Evolutionary conservation across 2,329 filamentous ascomycete genomes (phyloP).

Genomic region (Curvularia hawaiiensis): DNA sequence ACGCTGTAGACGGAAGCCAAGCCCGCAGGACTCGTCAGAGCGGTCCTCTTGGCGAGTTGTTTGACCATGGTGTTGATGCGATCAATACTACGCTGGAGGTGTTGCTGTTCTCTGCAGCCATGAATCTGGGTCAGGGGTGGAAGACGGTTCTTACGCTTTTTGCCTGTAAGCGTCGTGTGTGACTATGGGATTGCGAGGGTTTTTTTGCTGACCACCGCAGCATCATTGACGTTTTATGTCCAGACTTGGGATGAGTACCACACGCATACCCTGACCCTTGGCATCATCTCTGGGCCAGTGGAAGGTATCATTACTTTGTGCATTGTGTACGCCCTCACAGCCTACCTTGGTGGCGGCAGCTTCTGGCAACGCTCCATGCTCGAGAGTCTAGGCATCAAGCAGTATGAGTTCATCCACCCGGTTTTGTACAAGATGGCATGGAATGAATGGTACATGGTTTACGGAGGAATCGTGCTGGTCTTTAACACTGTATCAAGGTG

Average conservation of each 20-base stretch:
- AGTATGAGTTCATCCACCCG: constrained; percentile 66
- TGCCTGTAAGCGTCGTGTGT: constrained; percentile 61
- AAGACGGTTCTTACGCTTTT: constrained; percentile 83
- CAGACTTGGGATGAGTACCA: constrained; percentile 99
- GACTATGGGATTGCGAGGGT: background rate
- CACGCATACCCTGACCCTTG: constrained; percentile 92
- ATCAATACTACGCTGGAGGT: constrained; percentile 95
- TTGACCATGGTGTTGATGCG: constrained; percentile 95
- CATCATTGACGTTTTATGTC: constrained; percentile 94
- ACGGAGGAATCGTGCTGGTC: constrained; percentile 79
- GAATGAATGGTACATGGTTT: constrained; percentile 90
- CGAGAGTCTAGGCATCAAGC: constrained; percentile 69
- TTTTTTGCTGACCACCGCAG: constrained; percentile 48
- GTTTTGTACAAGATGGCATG: constrained; percentile 78
- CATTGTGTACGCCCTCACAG: constrained; percentile 81
- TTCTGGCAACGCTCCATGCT: constrained; percentile 93
- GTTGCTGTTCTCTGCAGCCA: constrained; percentile 86
- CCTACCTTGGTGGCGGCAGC: constrained; percentile 81
- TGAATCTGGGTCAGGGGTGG: constrained; percentile 94
- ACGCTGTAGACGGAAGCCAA: constrained; percentile 93
- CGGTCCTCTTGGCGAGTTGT: constrained; percentile 92
- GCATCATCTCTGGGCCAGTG: constrained; percentile 90
- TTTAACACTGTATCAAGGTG: constrained; percentile 80
- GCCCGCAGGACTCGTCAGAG: constrained; percentile 90
- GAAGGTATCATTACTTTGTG: constrained; percentile 90